Conservation (phyloP, 75 land plant genomes). For the Pinus taeda region DNA sequence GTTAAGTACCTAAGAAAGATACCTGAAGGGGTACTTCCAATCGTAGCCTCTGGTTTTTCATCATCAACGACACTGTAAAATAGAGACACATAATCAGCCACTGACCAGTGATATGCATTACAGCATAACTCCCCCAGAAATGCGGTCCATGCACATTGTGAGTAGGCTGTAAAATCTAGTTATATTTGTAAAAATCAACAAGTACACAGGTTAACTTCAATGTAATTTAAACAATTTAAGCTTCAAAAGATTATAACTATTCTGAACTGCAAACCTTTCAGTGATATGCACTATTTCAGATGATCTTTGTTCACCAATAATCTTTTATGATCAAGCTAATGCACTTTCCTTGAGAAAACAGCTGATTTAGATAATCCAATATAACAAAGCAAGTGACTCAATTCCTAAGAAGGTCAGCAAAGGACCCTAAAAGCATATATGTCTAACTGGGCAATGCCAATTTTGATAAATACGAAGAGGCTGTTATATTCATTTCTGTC, state of each 20-base stretch:
- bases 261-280: neutral
- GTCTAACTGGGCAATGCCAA: neutral
- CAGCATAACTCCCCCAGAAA: neutral
- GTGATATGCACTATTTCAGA: neutral
- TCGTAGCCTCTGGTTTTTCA: constrained; percentile 12
- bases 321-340: neutral
- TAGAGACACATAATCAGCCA: neutral
- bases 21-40: neutral
- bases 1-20: neutral
- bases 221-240: neutral
- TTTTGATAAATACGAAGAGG: neutral
- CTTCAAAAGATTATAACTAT: neutral
- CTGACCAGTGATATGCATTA: neutral
- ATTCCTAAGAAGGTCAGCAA: neutral
- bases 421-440: neutral
- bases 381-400: neutral
- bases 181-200: neutral
- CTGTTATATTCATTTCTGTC: neutral
- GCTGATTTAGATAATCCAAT: neutral
- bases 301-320: neutral
- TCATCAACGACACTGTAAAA: constrained; percentile 65
- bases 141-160: neutral
- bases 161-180: neutral
- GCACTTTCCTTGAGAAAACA: neutral
- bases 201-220: neutral